Percentiles rank a stretch among this genome's conserved stretches.
phyloP scores from a whole-genome alignment of 1,284 basidiomycete genomes.

The Ustilago crameri region DNA sequence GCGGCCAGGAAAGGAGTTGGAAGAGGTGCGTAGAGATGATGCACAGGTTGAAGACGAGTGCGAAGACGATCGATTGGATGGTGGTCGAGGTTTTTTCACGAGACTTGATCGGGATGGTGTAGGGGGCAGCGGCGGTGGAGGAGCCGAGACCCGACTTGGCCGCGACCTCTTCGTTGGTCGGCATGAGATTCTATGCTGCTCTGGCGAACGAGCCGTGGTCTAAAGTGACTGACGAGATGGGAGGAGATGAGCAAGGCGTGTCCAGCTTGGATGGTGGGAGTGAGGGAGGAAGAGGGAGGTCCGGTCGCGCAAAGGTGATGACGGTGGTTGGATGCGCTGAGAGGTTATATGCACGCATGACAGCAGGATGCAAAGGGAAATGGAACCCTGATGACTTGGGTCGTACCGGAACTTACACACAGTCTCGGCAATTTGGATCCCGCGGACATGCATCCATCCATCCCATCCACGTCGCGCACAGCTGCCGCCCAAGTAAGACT shows the following conservation, averaged over 20 bases:
- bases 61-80: conserved; percentile 49
- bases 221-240: neutral
- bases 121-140: conserved; percentile 9
- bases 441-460: too few species aligned
- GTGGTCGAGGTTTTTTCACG: conserved; percentile 26
- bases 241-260: too few species aligned
- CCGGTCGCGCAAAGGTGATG: conserved; percentile 2
- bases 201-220: neutral
- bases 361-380: neutral
- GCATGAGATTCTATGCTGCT: conserved; percentile 5
- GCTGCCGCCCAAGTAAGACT: neutral
- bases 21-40: conserved; percentile 46
- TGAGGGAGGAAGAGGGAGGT: neutral
- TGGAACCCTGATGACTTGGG: too few species aligned
- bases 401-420: too few species aligned
- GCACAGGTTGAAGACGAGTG: conserved; percentile 52
- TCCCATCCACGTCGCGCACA: neutral
- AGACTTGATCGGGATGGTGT: conserved; percentile 45
- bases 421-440: too few species aligned
- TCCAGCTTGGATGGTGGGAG: neutral
- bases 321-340: conserved; percentile 5
- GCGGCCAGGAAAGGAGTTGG: conserved; percentile 51
- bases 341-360: conserved; percentile 7
- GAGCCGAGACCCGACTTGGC: conserved; percentile 40
- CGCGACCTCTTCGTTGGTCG: conserved; percentile 12